These are phyloP conservation scores for Mortierella antarctica DNA, from an alignment of 192 early-diverging fungal species.

Conservation along the genomic window DNA sequence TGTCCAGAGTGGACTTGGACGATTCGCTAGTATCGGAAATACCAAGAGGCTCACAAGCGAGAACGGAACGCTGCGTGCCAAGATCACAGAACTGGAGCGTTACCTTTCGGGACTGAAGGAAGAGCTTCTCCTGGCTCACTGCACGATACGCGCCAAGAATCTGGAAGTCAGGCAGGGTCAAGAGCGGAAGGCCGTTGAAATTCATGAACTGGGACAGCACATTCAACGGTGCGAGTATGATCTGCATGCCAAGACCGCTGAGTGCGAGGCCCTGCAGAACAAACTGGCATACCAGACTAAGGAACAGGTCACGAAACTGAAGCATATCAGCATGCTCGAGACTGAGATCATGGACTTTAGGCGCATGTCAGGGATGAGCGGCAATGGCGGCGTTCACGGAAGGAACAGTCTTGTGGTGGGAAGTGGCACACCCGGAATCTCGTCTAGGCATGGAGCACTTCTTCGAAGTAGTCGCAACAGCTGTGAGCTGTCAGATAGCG, in stretches of 20 bases:
- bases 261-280: constrained; percentile 33
- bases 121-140: constrained; percentile 28
- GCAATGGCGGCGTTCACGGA: background rate
- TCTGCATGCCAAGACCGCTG: constrained; percentile 17
- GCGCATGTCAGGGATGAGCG: constrained; percentile 32
- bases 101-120: constrained; percentile 43
- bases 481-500: constrained; percentile 10
- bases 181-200: constrained; percentile 26
- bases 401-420: background rate
- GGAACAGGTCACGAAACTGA: constrained; percentile 33
- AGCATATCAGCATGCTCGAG: constrained; percentile 36
- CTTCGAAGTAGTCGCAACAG: constrained; percentile 19
- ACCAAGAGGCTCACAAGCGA: constrained; percentile 19
- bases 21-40: constrained; percentile 17
- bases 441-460: background rate
- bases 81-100: constrained; percentile 37
- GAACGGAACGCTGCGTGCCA: constrained; percentile 22
- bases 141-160: constrained; percentile 28
- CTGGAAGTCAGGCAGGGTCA: constrained; percentile 22
- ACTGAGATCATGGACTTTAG: constrained; percentile 23
- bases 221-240: constrained; percentile 41
- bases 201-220: constrained; percentile 28
- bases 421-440: background rate
- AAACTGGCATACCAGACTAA: constrained; percentile 25
- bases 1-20: background rate